Evolutionary conservation across 306 rosid genomes (phyloP).

Genomic region (Glycine tomentella): DNA sequence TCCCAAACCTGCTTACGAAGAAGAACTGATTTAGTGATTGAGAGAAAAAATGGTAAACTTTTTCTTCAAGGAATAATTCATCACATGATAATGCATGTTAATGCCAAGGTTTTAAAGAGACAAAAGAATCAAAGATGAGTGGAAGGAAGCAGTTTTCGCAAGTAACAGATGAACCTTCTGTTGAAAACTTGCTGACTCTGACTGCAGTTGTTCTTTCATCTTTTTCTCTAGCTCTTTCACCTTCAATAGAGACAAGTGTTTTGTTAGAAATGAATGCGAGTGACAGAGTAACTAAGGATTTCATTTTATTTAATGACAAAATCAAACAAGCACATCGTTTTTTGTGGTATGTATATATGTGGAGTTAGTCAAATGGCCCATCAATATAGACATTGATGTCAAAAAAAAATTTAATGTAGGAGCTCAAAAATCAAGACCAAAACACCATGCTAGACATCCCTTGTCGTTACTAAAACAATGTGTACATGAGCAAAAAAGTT

Average conservation of each 20-base stretch:
- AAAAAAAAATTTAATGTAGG: slow-evolving; percentile 39
- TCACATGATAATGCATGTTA: neutral
- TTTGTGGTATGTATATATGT: neutral
- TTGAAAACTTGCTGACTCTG: slow-evolving; percentile 63
- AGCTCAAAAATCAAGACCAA: slow-evolving; percentile 28
- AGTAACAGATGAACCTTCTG: slow-evolving; percentile 64
- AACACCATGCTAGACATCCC: slow-evolving; percentile 14
- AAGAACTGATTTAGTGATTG: slow-evolving; percentile 26
- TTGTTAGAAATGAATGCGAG: slow-evolving; percentile 10
- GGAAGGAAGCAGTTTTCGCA: slow-evolving; percentile 20
- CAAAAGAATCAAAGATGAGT: slow-evolving; percentile 1
- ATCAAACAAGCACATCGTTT: neutral
- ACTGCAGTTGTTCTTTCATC: slow-evolving; percentile 67
- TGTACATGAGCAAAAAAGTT: neutral
- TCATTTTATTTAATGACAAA: neutral
- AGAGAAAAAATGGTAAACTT: slow-evolving; percentile 1
- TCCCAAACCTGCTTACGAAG: slow-evolving; percentile 67
- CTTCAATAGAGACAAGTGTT: slow-evolving; percentile 50
- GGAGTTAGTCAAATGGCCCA: neutral
- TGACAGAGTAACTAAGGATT: neutral
- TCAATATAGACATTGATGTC: slow-evolving; percentile 1
- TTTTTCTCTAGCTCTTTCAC: slow-evolving; percentile 78
- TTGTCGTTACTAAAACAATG: slow-evolving; percentile 16
- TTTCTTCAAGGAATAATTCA: neutral
- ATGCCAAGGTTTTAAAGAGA: neutral